Conservation (phyloP, 345 rosid genomes). For the Citrus unshiu region DNA sequence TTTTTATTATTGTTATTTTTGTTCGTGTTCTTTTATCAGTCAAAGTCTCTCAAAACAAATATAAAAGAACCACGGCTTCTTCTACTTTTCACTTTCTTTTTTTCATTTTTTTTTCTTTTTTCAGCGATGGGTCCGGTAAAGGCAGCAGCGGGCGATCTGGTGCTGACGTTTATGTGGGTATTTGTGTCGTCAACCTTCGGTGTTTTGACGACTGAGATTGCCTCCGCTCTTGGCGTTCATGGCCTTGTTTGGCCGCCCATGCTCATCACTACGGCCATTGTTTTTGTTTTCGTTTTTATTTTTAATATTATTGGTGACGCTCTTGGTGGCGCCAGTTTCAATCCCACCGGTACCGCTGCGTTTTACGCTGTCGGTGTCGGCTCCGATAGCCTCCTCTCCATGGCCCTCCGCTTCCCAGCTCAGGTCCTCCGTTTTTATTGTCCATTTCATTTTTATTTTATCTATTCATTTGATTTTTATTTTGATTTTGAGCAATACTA, state of each 20-base stretch:
- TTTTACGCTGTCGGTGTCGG: conserved; percentile 84
- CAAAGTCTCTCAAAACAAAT: neutral
- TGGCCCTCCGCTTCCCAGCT: conserved; percentile 87
- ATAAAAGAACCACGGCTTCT: too few species aligned
- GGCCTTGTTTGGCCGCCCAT: conserved; percentile 45
- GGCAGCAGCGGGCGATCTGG: conserved; percentile 60
- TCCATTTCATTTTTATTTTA: neutral
- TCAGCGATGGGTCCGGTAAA: conserved; percentile 53
- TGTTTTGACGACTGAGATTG: conserved; percentile 47
- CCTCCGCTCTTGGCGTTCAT: conserved; percentile 45
- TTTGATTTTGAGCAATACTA: neutral
- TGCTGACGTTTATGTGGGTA: conserved; percentile 73
- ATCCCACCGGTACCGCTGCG: conserved; percentile 80
- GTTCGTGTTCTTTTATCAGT: neutral
- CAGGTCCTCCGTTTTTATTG: conserved; percentile 40
- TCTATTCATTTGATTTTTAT: neutral
- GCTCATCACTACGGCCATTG: conserved; percentile 46
- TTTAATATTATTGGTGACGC: conserved; percentile 48
- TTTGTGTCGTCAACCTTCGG: conserved; percentile 63
- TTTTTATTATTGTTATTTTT: too few species aligned
- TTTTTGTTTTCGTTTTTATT: conserved; percentile 61
- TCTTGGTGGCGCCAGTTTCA: conserved; percentile 94
- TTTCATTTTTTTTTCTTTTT: too few species aligned
- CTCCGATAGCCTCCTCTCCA: conserved; percentile 68
- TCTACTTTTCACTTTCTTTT: too few species aligned